A percentile compares a stretch with the other conserved stretches of the same genome.
These are phyloP conservation scores for Saturnispora halmiae DNA, from an alignment of 805 yeast species.

Conservation along the genomic window DNA sequence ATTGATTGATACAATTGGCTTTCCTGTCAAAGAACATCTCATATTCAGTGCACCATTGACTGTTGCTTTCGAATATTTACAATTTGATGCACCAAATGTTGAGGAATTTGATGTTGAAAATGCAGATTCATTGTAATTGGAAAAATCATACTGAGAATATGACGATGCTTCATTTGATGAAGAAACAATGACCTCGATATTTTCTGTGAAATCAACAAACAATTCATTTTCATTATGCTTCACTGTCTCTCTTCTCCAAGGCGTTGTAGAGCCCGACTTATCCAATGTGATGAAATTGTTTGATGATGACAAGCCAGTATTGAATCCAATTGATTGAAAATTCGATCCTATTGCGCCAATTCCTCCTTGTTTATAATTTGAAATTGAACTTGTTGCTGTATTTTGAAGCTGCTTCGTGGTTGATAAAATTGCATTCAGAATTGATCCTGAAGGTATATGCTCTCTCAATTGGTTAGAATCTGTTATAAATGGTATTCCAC, in stretches of 20 bases:
- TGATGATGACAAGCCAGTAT: constrained; percentile 5
- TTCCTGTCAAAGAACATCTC: constrained; percentile 64
- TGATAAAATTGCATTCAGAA: constrained; percentile 43
- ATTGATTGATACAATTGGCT: constrained; percentile 58
- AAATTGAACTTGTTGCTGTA: constrained; percentile 25
- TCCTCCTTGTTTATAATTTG: constrained; percentile 22
- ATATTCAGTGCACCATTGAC: constrained; percentile 59
- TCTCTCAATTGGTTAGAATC: constrained; percentile 66
- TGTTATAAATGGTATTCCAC: constrained; percentile 62
- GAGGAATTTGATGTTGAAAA: no score
- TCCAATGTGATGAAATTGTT: constrained; percentile 21
- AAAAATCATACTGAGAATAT: not conserved
- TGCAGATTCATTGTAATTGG: no score
- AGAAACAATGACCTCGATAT: constrained; percentile 44
- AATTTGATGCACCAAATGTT: no score
- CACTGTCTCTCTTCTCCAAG: constrained; percentile 77
- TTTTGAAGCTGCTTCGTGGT: constrained; percentile 29
- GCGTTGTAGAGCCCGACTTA: constrained; percentile 35
- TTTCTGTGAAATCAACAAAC: constrained; percentile 73
- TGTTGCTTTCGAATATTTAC: constrained; percentile 42
- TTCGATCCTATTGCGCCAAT: constrained; percentile 11
- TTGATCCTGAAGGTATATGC: constrained; percentile 54
- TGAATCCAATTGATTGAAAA: constrained; percentile 1
- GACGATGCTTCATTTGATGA: constrained; percentile 19
- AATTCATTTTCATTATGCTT: constrained; percentile 73